phyloP scores from a whole-genome alignment of 169 alveolate genomes.

The Fabrea salina region DNA sequence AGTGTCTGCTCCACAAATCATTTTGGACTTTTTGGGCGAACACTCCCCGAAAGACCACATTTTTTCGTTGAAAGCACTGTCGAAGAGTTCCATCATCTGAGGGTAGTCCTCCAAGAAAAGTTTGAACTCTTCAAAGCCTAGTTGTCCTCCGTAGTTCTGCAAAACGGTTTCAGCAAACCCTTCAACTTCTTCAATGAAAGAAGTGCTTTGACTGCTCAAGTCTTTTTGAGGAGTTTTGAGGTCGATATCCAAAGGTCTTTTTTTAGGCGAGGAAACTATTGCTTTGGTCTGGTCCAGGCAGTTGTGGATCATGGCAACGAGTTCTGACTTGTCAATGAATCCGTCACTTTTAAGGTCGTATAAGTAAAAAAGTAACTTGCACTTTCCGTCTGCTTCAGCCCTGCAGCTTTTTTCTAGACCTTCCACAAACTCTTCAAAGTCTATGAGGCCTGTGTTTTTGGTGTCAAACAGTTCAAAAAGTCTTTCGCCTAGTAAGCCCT shows the following conservation, averaged over 20 bases:
- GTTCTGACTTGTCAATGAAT: neutral
- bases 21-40: too few relatives aligned
- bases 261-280: neutral
- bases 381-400: neutral
- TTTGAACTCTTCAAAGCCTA: neutral
- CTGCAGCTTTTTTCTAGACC: constrained; percentile 21
- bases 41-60: too few relatives aligned
- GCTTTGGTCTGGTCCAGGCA: neutral
- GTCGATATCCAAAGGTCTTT: neutral
- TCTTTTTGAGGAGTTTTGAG: neutral
- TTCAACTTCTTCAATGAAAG: neutral
- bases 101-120: neutral
- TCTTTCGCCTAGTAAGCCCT: constrained; percentile 30
- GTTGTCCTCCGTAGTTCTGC: neutral
- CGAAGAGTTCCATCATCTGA: neutral
- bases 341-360: constrained; percentile 8
- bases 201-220: neutral
- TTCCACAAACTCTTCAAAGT: constrained; percentile 17
- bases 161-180: neutral
- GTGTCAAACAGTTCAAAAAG: constrained; percentile 1
- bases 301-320: neutral
- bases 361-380: neutral
- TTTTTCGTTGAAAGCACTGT: neutral
- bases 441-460: neutral
- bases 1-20: too few relatives aligned